Conservation (phyloP, 2,329 filamentous ascomycete genomes). For the Tolypocladium tropicale region DNA sequence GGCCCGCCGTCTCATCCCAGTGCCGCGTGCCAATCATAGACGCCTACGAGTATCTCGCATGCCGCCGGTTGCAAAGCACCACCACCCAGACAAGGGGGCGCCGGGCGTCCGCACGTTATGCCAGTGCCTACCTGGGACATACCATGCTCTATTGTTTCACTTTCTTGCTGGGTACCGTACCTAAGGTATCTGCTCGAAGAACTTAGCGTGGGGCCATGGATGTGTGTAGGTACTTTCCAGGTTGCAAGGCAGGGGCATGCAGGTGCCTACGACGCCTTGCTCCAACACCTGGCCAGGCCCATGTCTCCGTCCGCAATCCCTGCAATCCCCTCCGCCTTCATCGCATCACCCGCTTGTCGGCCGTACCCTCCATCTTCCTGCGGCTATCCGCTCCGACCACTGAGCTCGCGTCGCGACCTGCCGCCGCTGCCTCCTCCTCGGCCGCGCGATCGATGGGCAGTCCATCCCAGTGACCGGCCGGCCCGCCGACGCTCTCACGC, state of each 20-base stretch:
- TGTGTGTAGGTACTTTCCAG: background rate
- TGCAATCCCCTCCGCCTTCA: background rate
- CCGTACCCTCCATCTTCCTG: background rate
- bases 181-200: background rate
- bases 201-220: background rate
- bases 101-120: background rate
- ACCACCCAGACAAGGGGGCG: background rate
- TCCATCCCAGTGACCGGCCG: background rate
- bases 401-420: background rate
- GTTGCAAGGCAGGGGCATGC: background rate
- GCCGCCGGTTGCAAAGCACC: background rate
- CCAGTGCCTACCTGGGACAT: background rate
- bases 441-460: background rate
- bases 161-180: no score
- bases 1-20: background rate
- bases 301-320: background rate
- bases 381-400: background rate
- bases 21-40: background rate
- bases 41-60: background rate
- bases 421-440: background rate
- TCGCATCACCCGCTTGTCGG: background rate
- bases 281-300: background rate
- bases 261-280: background rate
- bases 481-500: background rate
- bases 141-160: no score